Percentiles rank a stretch among this genome's conserved stretches.
phyloP scores from a whole-genome alignment of 2,329 filamentous ascomycete species.

The Whalleya microplaca region DNA sequence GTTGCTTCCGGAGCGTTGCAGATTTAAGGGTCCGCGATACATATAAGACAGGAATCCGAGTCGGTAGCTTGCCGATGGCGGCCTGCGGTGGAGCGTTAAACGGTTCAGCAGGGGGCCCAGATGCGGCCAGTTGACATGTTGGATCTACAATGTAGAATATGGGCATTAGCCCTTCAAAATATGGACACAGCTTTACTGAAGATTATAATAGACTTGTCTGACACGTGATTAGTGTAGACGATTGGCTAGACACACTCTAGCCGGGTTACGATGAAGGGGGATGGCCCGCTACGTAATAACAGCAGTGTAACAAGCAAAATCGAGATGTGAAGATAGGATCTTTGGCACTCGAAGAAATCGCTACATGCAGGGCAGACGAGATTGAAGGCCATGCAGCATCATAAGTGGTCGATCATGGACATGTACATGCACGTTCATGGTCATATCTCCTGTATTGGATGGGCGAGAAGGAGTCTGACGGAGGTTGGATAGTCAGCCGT shows the following conservation, averaged over 20 bases:
- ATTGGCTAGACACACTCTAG: neutral
- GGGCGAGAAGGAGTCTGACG: conserved; percentile 9
- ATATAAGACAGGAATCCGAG: neutral
- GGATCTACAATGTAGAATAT: conserved; percentile 1
- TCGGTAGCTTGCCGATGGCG: conserved; percentile 17
- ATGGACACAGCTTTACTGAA: neutral
- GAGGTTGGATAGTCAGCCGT: conserved; percentile 26
- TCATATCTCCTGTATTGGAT: conserved; percentile 10
- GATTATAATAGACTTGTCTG: neutral
- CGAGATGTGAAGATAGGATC: neutral
- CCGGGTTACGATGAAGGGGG: too few species aligned
- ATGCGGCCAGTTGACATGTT: conserved; percentile 3
- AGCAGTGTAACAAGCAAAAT: neutral
- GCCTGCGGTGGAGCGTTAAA: conserved; percentile 9
- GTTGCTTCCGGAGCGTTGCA: neutral
- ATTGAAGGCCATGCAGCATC: too few species aligned
- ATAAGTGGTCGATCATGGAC: neutral
- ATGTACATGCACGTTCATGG: neutral
- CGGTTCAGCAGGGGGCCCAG: conserved; percentile 1
- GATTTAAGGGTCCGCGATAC: conserved; percentile 8
- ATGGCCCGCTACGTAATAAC: neutral
- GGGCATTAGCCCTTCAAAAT: neutral
- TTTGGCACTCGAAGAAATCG: neutral
- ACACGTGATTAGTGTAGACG: neutral
- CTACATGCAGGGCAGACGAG: too few species aligned